Conservation (phyloP, 345 rosid genomes). For the Pugionium cornutum region DNA sequence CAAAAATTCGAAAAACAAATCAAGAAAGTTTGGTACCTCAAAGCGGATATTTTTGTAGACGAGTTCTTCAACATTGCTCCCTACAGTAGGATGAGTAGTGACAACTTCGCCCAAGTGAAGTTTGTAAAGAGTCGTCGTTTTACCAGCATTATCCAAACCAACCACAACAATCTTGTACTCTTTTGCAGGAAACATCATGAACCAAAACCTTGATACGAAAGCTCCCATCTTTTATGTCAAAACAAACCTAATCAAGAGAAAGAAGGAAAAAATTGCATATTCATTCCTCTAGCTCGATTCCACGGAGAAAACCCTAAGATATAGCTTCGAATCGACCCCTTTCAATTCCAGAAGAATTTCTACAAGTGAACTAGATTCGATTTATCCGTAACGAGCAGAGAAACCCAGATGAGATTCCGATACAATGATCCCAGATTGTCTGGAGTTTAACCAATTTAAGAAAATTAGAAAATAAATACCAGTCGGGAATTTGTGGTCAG, state of each 20-base stretch:
- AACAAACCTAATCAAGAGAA: not conserved
- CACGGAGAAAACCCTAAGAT: not conserved
- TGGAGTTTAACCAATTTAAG: not conserved
- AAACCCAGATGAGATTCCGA: slow-evolving; percentile 26
- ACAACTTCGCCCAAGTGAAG: slow-evolving; percentile 95
- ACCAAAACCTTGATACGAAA: slow-evolving; percentile 84
- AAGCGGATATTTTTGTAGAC: slow-evolving; percentile 93
- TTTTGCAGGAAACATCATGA: slow-evolving; percentile 91
- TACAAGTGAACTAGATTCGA: slow-evolving; percentile 13
- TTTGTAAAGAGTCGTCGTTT: slow-evolving; percentile 95
- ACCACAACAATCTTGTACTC: slow-evolving; percentile 98
- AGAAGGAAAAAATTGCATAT: not conserved
- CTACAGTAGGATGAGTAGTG: slow-evolving; percentile 94
- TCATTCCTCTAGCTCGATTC: not conserved
- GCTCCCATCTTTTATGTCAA: slow-evolving; percentile 60
- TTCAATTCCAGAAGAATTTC: not conserved
- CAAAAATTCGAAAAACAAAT: not conserved
- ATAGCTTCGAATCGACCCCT: slow-evolving; percentile 3
- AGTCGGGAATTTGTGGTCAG: slow-evolving; percentile 8
- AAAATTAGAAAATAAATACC: not conserved
- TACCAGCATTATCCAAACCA: slow-evolving; percentile 96
- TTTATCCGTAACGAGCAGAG: slow-evolving; percentile 1
- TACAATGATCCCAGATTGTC: slow-evolving; percentile 19
- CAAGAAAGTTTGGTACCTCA: slow-evolving; percentile 51
- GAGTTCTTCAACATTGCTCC: slow-evolving; percentile 95